These are phyloP conservation scores for Chrysochromulina parva DNA, from an alignment of 78 protist genomes.

Conservation along the genomic window DNA sequence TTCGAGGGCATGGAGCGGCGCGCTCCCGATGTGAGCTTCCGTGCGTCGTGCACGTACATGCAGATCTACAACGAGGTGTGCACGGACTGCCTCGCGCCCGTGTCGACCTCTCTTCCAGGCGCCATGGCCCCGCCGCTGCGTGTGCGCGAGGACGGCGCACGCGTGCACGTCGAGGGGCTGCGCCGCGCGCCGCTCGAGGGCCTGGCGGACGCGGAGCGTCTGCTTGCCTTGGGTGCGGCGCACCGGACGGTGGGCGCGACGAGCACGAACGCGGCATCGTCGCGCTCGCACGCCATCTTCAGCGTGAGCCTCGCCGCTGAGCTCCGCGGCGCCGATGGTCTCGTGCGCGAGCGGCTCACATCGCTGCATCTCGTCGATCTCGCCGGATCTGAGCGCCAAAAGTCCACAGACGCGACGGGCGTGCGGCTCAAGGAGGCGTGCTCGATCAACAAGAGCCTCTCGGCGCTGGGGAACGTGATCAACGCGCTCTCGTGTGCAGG, in stretches of 20 bases:
- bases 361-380: constrained; percentile 1
- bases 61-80: too few species aligned
- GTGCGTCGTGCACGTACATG: too few species aligned
- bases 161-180: too few species aligned
- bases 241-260: constrained; percentile 41
- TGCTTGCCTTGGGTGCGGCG: not conserved
- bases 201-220: not conserved
- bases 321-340: not conserved
- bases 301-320: constrained; percentile 9
- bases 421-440: constrained; percentile 58
- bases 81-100: too few species aligned
- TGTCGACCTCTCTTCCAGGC: too few species aligned
- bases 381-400: not conserved
- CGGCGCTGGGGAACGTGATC: constrained; percentile 63
- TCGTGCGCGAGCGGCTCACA: not conserved
- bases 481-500: constrained; percentile 42
- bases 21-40: too few species aligned
- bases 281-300: constrained; percentile 69
- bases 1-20: too few species aligned
- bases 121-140: too few species aligned
- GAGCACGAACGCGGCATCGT: constrained; percentile 52
- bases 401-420: constrained; percentile 60
- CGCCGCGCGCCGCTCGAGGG: too few species aligned
- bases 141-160: too few species aligned
- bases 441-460: constrained; percentile 67